Evolutionary conservation across 768 basidiomycete genomes (phyloP).

Genomic region (Naganishia antarctica): DNA sequence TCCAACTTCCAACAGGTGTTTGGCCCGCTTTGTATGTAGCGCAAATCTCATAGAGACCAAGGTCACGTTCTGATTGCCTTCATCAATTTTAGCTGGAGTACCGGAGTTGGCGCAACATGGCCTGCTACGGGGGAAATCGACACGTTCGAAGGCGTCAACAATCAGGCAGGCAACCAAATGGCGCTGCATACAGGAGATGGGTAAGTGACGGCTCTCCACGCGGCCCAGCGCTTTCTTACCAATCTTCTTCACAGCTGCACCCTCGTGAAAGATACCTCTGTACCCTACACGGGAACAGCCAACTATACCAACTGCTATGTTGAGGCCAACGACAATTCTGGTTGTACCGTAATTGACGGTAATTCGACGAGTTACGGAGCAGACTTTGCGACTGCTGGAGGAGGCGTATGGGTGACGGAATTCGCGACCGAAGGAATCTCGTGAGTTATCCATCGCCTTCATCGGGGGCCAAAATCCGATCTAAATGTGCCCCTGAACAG

Average conservation of each 20-base stretch:
- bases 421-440: constrained; percentile 30
- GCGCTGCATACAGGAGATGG: constrained; percentile 47
- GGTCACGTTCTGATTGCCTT: constrained; percentile 30
- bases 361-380: constrained; percentile 51
- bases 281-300: constrained; percentile 41
- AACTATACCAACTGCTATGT: constrained; percentile 48
- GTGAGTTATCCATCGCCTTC: not conserved
- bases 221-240: no score
- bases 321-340: constrained; percentile 47
- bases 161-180: constrained; percentile 49
- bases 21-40: constrained; percentile 36
- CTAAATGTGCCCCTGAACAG: not conserved
- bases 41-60: constrained; percentile 44
- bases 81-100: constrained; percentile 27
- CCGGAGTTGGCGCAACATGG: constrained; percentile 26
- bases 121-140: constrained; percentile 45
- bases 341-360: constrained; percentile 52
- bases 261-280: constrained; percentile 40
- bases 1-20: constrained; percentile 15
- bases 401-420: constrained; percentile 51
- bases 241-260: constrained; percentile 51
- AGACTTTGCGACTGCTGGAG: constrained; percentile 52
- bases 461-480: no score
- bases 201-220: constrained; percentile 1
- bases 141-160: constrained; percentile 52